Evolutionary conservation across 2,329 filamentous ascomycete species (phyloP).

Genomic region (Alternaria consortialis): DNA sequence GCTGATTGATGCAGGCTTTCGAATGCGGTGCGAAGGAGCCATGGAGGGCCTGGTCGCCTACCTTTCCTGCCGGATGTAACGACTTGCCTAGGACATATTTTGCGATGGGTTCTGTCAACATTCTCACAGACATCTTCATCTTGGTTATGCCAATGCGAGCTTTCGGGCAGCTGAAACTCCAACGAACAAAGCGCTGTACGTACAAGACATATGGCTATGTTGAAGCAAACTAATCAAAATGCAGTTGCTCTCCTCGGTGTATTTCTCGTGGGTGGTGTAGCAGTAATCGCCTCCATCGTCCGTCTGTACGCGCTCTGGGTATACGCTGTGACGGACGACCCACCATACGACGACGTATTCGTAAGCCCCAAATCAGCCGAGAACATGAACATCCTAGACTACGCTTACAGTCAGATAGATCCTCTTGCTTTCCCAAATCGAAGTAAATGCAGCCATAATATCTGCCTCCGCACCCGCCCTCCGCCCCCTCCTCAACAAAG

Average conservation of each 20-base stretch:
- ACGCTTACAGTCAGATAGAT: constrained; percentile 16
- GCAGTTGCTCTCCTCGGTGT: constrained; percentile 26
- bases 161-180: constrained; percentile 27
- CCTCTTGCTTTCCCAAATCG: constrained; percentile 53
- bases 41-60: constrained; percentile 26
- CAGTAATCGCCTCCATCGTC: constrained; percentile 31
- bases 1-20: constrained; percentile 23
- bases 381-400: too few relatives aligned
- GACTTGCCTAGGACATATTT: constrained; percentile 30
- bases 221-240: too few relatives aligned
- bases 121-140: constrained; percentile 30
- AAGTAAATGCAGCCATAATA: constrained; percentile 54
- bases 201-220: not conserved
- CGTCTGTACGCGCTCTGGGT: constrained; percentile 30
- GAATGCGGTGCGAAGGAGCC: constrained; percentile 24
- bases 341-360: constrained; percentile 26
- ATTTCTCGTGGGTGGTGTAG: constrained; percentile 30
- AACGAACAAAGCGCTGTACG: constrained; percentile 23
- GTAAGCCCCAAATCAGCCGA: constrained; percentile 5
- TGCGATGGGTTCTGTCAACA: constrained; percentile 28
- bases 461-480: constrained; percentile 53
- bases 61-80: constrained; percentile 33
- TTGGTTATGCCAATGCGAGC: constrained; percentile 29
- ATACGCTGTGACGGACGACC: constrained; percentile 27
- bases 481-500: constrained; percentile 44